A percentile compares a stretch with the other conserved stretches of the same genome.
Evolutionary conservation across 331 rosid genomes (phyloP).

Genomic region (Dryas integrifolia): DNA sequence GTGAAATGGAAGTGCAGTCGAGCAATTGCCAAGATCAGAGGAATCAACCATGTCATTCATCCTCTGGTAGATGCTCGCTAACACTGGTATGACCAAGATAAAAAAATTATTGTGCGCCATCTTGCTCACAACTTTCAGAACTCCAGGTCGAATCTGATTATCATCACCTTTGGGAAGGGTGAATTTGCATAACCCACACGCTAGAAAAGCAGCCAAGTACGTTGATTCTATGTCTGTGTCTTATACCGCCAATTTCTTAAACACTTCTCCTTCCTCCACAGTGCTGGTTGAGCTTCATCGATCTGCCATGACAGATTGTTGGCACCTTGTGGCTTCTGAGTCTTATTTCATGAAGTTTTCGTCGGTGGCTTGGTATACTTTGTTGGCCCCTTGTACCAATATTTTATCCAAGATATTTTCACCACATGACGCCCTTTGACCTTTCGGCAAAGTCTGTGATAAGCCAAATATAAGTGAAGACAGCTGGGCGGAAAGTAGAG

Average conservation of each 20-base stretch:
- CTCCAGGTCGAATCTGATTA: neutral
- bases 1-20: neutral
- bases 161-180: neutral
- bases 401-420: neutral
- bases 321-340: neutral
- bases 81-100: neutral
- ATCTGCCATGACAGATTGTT: neutral
- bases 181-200: neutral
- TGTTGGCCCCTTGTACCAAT: rapidly evolving
- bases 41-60: neutral
- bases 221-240: too few relatives aligned
- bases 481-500: neutral
- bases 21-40: neutral
- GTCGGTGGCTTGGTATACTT: neutral
- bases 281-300: neutral
- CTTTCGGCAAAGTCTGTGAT: neutral
- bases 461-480: neutral
- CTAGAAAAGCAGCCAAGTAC: neutral
- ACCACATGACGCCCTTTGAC: neutral
- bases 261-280: neutral
- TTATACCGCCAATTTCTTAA: neutral
- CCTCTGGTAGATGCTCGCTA: neutral
- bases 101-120: rapidly evolving
- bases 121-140: neutral
- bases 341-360: neutral